Evolutionary conservation across 2,329 filamentous ascomycete genomes (phyloP).

Genomic region (Emmonsia crescens): DNA sequence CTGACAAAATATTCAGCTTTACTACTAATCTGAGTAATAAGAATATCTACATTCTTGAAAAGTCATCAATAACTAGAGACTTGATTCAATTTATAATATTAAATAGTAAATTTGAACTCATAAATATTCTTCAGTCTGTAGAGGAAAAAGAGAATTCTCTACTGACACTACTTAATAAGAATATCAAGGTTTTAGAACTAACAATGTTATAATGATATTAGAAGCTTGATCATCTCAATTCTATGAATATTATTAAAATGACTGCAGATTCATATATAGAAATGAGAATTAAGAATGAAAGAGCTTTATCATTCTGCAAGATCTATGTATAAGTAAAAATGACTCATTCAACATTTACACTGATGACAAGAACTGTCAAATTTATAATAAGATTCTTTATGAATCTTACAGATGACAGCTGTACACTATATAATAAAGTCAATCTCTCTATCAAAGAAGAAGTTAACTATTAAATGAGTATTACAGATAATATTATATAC

Average conservation of each 20-base stretch:
- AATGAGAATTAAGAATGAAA: not conserved
- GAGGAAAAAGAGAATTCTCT: not conserved
- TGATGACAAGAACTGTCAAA: not conserved
- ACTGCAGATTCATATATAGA: not conserved
- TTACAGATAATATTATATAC: not conserved
- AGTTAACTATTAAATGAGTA: not conserved
- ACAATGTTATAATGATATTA: not conserved
- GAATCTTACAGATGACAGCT: not conserved
- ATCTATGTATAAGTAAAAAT: not conserved
- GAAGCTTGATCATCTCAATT: not conserved
- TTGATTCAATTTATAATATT: not conserved
- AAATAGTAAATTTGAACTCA: not conserved
- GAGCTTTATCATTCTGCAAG: not conserved
- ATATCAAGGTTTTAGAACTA: not conserved
- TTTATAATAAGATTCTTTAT: not conserved
- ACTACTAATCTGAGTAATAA: too few species aligned
- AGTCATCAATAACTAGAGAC: not conserved
- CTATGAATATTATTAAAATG: not conserved
- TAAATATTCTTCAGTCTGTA: not conserved
- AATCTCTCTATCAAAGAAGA: not conserved
- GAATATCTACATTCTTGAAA: not conserved
- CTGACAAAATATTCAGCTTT: too few species aligned
- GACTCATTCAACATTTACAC: not conserved
- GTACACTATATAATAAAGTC: not conserved
- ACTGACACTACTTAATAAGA: not conserved